Evolutionary conservation across 169 alveolate species (phyloP).

Genomic region (Plasmodium gallinaceum): DNA sequence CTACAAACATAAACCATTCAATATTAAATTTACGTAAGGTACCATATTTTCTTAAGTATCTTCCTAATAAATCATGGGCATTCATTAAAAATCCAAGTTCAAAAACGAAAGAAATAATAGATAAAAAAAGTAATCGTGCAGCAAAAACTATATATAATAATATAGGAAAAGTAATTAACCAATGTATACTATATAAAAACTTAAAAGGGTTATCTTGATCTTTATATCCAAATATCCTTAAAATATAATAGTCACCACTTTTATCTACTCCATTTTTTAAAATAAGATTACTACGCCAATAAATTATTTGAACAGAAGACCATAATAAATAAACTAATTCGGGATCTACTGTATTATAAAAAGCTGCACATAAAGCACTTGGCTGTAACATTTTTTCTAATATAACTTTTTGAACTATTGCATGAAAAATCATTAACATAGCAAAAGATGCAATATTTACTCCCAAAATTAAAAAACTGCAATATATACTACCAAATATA

Average conservation of each 20-base stretch:
- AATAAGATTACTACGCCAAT: slow-evolving; percentile 79
- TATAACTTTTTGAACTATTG: slow-evolving; percentile 66
- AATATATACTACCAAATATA: slow-evolving; percentile 63
- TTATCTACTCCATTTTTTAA: slow-evolving; percentile 28
- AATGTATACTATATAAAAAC: slow-evolving; percentile 21
- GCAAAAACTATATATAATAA: slow-evolving; percentile 68
- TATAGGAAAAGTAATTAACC: slow-evolving; percentile 67
- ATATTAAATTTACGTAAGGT: slow-evolving; percentile 52
- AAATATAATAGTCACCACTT: slow-evolving; percentile 23
- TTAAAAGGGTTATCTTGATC: slow-evolving; percentile 47
- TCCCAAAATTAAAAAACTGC: slow-evolving; percentile 45
- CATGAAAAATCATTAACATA: slow-evolving; percentile 62
- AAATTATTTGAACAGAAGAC: slow-evolving; percentile 81
- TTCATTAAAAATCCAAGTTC: slow-evolving; percentile 71
- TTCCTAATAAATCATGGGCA: slow-evolving; percentile 70
- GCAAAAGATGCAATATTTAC: slow-evolving; percentile 48
- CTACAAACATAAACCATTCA: slow-evolving; percentile 76
- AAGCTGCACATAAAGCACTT: slow-evolving; percentile 81
- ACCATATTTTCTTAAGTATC: slow-evolving; percentile 63
- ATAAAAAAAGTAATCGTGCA: slow-evolving; percentile 50
- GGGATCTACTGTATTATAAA: slow-evolving; percentile 85
- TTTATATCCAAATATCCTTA: slow-evolving; percentile 61
- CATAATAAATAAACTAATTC: slow-evolving; percentile 81
- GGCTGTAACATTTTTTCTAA: slow-evolving; percentile 76
- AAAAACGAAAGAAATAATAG: slow-evolving; percentile 66